Evolutionary conservation across 108 stramenopile genomes (phyloP).

Genomic region (Seminavis robusta): DNA sequence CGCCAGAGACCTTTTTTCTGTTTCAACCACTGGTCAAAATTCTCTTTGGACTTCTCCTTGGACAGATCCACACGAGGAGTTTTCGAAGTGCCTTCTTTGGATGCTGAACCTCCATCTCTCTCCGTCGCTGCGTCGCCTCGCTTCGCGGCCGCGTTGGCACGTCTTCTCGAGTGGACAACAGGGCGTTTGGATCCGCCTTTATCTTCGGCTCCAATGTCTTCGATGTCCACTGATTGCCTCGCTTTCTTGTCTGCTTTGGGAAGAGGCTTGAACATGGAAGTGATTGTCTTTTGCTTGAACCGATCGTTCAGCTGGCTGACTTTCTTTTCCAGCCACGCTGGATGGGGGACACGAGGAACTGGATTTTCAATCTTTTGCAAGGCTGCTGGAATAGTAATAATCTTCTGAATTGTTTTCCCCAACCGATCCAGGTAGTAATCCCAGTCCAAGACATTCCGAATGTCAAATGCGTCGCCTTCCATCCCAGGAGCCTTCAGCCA

Average conservation of each 20-base stretch:
- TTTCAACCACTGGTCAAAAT: constrained; percentile 82
- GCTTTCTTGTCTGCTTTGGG: neutral
- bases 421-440: constrained; percentile 95
- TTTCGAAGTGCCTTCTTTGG: constrained; percentile 9
- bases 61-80: constrained; percentile 37
- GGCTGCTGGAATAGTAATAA: constrained; percentile 99
- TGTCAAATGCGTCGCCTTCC: constrained; percentile 87
- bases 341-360: constrained; percentile 92
- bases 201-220: constrained; percentile 56
- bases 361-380: constrained; percentile 95
- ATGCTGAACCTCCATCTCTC: neutral
- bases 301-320: constrained; percentile 83
- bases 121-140: constrained; percentile 6
- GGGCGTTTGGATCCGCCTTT: constrained; percentile 50
- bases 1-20: constrained; percentile 89
- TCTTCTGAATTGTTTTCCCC: constrained; percentile 96
- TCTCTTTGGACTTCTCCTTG: constrained; percentile 52
- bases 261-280: constrained; percentile 50
- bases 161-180: constrained; percentile 57
- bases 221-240: constrained; percentile 47
- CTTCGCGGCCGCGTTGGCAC: neutral
- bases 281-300: constrained; percentile 87
- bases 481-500: constrained; percentile 90
- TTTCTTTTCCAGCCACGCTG: constrained; percentile 90
- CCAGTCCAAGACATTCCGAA: constrained; percentile 96